phyloP scores from a whole-genome alignment of 371 early-diverging fungal genomes.

The Syncephalastrum racemosum region DNA sequence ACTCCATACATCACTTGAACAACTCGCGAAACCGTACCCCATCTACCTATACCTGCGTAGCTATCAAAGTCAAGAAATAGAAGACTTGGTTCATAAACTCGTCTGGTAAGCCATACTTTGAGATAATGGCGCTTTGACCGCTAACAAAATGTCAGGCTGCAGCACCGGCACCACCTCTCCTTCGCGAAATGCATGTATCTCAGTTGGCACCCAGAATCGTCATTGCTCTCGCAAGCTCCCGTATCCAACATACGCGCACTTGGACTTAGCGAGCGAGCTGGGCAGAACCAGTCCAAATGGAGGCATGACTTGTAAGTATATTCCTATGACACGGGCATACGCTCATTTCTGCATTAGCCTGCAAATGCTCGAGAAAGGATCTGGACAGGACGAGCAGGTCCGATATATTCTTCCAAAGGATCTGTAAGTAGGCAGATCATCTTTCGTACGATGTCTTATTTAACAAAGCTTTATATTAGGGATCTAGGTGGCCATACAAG shows the following conservation, averaged over 20 bases:
- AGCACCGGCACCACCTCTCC: slow-evolving; percentile 18
- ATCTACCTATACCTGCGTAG: slow-evolving; percentile 13
- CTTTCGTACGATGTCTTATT: background rate
- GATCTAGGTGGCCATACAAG: no score
- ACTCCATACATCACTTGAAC: background rate
- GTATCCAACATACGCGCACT: slow-evolving; percentile 3
- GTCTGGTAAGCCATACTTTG: slow-evolving; percentile 10
- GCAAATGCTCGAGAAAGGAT: background rate
- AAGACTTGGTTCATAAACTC: slow-evolving; percentile 1
- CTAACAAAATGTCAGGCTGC: slow-evolving; percentile 10
- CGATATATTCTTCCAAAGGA: background rate
- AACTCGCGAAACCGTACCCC: slow-evolving; percentile 5
- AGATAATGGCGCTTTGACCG: background rate
- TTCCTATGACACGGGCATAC: no score
- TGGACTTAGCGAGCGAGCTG: slow-evolving; percentile 3
- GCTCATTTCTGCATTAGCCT: background rate
- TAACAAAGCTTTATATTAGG: no score
- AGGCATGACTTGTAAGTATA: slow-evolving; percentile 14
- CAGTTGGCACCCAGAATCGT: slow-evolving; percentile 1
- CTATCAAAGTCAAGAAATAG: background rate
- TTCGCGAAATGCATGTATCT: slow-evolving; percentile 9
- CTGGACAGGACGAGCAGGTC: slow-evolving; percentile 3
- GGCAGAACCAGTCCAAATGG: slow-evolving; percentile 9
- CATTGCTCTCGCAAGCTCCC: background rate
- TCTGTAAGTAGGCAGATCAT: background rate